Conservation (phyloP, 169 alveolate genomes). For the Blepharisma undulans region DNA sequence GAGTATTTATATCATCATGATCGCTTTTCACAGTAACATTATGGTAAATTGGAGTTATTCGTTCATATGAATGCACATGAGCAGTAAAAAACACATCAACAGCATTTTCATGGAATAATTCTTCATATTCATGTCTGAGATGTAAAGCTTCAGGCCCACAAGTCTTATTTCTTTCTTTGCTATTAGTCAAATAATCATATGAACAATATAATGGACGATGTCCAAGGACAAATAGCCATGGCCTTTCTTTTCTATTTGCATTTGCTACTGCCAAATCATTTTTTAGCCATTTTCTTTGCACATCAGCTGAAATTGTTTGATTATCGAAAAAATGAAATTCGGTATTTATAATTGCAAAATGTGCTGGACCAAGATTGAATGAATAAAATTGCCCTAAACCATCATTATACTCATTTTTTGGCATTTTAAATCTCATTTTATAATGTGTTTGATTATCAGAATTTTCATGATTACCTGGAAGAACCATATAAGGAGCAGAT, state of each 20-base stretch:
- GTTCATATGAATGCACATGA: constrained; percentile 24
- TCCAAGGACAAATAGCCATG: neutral
- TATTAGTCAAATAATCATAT: neutral
- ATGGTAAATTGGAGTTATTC: neutral
- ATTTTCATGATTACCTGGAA: constrained; percentile 33
- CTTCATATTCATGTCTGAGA: neutral
- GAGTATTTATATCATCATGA: neutral
- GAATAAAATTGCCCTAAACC: neutral
- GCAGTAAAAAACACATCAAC: constrained; percentile 15
- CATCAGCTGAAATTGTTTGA: neutral
- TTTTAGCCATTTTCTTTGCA: constrained; percentile 8
- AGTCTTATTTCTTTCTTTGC: neutral
- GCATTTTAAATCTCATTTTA: constrained; percentile 17
- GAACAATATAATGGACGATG: constrained; percentile 36
- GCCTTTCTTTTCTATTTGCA: neutral
- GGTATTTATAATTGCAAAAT: neutral
- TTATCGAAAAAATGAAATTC: neutral
- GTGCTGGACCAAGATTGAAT: neutral
- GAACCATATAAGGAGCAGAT: constrained; percentile 10
- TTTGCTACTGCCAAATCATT: constrained; percentile 24
- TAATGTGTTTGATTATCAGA: neutral
- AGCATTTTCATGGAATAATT: neutral
- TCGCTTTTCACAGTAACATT: neutral
- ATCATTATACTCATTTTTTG: constrained; percentile 12
- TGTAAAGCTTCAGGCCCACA: neutral